phyloP scores from a whole-genome alignment of 2,329 filamentous ascomycete genomes.

The Penicillium aurantiogriseum region DNA sequence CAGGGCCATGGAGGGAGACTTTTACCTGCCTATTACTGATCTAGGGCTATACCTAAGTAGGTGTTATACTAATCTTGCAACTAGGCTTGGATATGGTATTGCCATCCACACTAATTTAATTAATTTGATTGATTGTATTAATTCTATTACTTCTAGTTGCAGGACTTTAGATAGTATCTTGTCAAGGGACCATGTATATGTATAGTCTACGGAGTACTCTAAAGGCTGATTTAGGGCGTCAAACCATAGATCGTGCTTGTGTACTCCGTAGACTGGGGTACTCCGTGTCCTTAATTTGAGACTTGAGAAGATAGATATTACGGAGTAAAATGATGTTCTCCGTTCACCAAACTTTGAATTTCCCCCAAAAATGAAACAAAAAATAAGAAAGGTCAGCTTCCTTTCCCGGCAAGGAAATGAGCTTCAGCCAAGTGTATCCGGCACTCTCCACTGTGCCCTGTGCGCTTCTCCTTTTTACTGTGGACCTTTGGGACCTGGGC shows the following conservation, averaged over 20 bases:
- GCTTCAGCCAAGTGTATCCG: constrained; percentile 5
- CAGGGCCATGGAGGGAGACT: constrained; percentile 2
- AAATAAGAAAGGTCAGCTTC: constrained; percentile 1
- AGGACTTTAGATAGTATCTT: not conserved
- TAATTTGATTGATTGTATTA: not conserved
- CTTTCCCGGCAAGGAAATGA: constrained; percentile 4
- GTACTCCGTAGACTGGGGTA: not conserved
- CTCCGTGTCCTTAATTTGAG: not conserved
- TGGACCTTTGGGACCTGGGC: constrained; percentile 4
- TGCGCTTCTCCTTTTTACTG: constrained; percentile 9
- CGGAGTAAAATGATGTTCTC: not conserved
- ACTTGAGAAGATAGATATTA: too few relatives aligned
- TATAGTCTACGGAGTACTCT: not conserved
- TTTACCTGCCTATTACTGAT: not conserved
- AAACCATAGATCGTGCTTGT: constrained; percentile 1
- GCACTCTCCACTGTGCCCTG: constrained; percentile 14
- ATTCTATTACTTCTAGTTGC: not conserved
- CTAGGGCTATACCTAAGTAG: not conserved
- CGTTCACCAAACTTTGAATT: not conserved
- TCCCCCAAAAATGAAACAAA: not conserved
- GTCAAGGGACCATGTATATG: not conserved
- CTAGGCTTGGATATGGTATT: not conserved
- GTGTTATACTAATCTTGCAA: not conserved
- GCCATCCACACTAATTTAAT: not conserved
- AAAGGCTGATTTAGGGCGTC: not conserved